phyloP scores from a whole-genome alignment of 2,329 filamentous ascomycete species.

The Sarocladiaceae sp. region DNA sequence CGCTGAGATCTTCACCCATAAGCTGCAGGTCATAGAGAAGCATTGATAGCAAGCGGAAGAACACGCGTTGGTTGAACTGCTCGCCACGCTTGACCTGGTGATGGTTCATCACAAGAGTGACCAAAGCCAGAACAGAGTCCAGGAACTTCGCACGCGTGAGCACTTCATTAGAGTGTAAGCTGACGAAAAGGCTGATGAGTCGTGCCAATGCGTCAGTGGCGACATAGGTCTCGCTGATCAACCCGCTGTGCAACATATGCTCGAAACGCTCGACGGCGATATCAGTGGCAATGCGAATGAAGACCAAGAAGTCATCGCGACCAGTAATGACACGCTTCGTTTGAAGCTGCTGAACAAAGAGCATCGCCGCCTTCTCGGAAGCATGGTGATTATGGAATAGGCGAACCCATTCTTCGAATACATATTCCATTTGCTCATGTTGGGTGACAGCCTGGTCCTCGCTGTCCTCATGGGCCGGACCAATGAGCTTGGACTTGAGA shows the following conservation, averaged over 20 bases:
- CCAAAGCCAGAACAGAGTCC: slow-evolving; percentile 72
- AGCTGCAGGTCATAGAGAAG: slow-evolving; percentile 71
- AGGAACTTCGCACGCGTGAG: slow-evolving; percentile 67
- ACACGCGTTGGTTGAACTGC: slow-evolving; percentile 80
- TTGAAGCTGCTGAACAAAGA: slow-evolving; percentile 84
- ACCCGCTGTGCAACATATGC: slow-evolving; percentile 59
- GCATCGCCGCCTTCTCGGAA: slow-evolving; percentile 64
- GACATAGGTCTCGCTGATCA: slow-evolving; percentile 50
- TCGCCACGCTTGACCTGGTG: slow-evolving; percentile 80
- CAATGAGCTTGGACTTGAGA: slow-evolving; percentile 60
- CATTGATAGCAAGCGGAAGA: slow-evolving; percentile 83
- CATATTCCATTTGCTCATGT: slow-evolving; percentile 83
- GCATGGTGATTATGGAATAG: slow-evolving; percentile 74
- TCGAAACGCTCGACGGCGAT: slow-evolving; percentile 76
- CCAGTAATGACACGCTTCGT: slow-evolving; percentile 66
- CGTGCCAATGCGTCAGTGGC: slow-evolving; percentile 78
- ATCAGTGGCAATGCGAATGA: slow-evolving; percentile 79
- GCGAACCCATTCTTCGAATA: slow-evolving; percentile 93
- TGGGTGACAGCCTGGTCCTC: slow-evolving; percentile 39
- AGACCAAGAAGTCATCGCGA: slow-evolving; percentile 72
- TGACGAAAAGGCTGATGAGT: slow-evolving; percentile 71
- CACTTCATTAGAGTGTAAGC: slow-evolving; percentile 59
- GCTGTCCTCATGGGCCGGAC: slow-evolving; percentile 26
- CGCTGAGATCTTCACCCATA: slow-evolving; percentile 52
- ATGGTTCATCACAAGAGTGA: slow-evolving; percentile 77